Base-by-base conservation (phyloP, 208 protist species). In the Strigomonas culicis region DNA sequence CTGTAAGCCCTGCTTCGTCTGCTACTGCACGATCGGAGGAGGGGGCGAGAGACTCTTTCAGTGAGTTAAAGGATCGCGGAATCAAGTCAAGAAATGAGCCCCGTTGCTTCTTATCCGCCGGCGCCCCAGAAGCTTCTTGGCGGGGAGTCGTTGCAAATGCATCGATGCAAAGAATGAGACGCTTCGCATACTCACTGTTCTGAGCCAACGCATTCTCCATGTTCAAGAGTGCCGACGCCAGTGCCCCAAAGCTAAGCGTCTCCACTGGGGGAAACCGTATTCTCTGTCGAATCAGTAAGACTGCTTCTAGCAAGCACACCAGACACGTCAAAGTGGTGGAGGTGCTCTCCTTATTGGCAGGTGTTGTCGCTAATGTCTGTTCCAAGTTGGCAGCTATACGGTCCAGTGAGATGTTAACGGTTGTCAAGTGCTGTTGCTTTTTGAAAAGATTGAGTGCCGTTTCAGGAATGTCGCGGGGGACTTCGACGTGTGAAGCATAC, bases 251-350 rank as follows among this genome's bases (percentile, higher is more conserved):
- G 36, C 58, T 75, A 4, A 80, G 32, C 13, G 63, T 77, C 52
- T 86, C 80, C 13, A 49, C 56, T 0, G 63, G 31, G 6, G 68
- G 61, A 43, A 74, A 79, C 30, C 76, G 73, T 7, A 68, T 52
- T 2, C 68, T 60, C 57, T 83, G 68, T 47, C 68, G 63, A 44
- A 63, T 64, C 49, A 74, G 65, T n/a, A 74, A 50, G 22, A 83
- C 72, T 30, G 65, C 65, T 24, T 83, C 77, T 47, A 83, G 57
- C 51, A 64, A 27, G 60, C 51, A 74, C 1, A 67, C 71, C 15
- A 83, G 70, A 57, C 69, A 59, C n/a, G 57, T 44, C 2, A 59
- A 32, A 43, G 64, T 36, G 11, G 41, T 49, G 7, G 52, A 66
- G 3, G 55, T 56, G 4, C 19, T 60, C 17, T 80, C 69, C 30